Evolutionary conservation across 2,329 filamentous ascomycete genomes (phyloP).

Genomic region (Dactylellina parvicollis): DNA sequence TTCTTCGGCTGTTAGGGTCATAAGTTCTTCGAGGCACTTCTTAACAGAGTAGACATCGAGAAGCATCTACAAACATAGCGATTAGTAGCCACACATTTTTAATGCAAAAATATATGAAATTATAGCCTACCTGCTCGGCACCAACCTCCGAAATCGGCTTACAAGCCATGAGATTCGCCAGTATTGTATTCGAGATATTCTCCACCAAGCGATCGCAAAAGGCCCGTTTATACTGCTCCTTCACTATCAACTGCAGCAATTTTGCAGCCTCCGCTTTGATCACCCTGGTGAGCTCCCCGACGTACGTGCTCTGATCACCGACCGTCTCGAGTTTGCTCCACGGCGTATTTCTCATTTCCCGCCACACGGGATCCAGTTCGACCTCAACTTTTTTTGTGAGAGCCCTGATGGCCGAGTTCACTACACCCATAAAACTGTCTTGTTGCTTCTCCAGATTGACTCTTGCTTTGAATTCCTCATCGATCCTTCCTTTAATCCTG

Average conservation of each 20-base stretch:
- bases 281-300: conserved; percentile 79
- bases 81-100: conserved; percentile 53
- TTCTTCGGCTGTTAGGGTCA: conserved; percentile 70
- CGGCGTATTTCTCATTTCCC: conserved; percentile 95
- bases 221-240: conserved; percentile 91
- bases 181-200: conserved; percentile 79
- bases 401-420: conserved; percentile 82
- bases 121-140: conserved; percentile 77
- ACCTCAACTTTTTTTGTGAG: conserved; percentile 85
- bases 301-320: conserved; percentile 91
- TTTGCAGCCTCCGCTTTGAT: conserved; percentile 78
- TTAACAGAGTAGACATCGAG: conserved; percentile 92
- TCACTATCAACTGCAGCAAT: conserved; percentile 79
- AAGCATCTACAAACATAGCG: conserved; percentile 74
- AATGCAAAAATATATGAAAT: background rate
- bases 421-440: conserved; percentile 94
- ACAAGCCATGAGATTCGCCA: conserved; percentile 83
- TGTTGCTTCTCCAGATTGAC: conserved; percentile 93
- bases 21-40: conserved; percentile 77
- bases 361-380: conserved; percentile 86
- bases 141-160: conserved; percentile 91
- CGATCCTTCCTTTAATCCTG: conserved; percentile 89
- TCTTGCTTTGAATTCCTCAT: conserved; percentile 76
- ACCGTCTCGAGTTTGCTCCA: conserved; percentile 95
- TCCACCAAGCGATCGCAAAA: conserved; percentile 98